phyloP scores from a whole-genome alignment of 345 rosid species.

The Salix suchowensis region DNA sequence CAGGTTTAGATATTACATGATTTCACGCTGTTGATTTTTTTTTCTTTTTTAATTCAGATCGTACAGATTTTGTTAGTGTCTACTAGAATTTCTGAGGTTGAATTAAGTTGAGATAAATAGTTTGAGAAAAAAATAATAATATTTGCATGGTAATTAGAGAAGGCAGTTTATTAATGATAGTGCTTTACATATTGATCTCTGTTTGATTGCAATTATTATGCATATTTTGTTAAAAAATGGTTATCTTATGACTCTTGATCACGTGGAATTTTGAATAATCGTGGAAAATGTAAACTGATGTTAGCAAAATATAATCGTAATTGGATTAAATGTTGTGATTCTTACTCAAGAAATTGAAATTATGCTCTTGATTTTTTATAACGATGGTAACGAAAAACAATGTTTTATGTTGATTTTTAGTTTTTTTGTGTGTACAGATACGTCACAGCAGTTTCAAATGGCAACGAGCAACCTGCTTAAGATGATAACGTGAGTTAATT shows the following conservation, averaged over 20 bases:
- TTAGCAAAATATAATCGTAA: background rate
- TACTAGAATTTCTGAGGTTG: background rate
- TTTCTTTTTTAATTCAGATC: background rate
- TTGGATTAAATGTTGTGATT: background rate
- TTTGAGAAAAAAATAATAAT: background rate
- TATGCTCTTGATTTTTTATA: no score
- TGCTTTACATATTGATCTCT: background rate
- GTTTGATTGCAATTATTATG: background rate
- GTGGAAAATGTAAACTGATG: background rate
- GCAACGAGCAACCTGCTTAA: constrained; percentile 81
- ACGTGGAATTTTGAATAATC: background rate
- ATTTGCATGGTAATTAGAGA: background rate
- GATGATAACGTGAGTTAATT: constrained; percentile 58
- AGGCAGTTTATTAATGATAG: background rate
- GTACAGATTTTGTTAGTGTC: background rate
- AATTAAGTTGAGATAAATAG: background rate
- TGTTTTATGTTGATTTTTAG: background rate
- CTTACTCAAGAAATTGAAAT: background rate
- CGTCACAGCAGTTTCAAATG: constrained; percentile 75
- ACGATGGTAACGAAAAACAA: no score
- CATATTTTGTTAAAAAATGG: background rate
- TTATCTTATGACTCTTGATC: background rate
- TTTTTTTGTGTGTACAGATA: constrained; percentile 40
- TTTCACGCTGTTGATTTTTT: background rate
- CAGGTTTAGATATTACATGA: background rate